Conservation (phyloP, 2,329 filamentous ascomycete species). For the Aureobasidium uvarum region DNA sequence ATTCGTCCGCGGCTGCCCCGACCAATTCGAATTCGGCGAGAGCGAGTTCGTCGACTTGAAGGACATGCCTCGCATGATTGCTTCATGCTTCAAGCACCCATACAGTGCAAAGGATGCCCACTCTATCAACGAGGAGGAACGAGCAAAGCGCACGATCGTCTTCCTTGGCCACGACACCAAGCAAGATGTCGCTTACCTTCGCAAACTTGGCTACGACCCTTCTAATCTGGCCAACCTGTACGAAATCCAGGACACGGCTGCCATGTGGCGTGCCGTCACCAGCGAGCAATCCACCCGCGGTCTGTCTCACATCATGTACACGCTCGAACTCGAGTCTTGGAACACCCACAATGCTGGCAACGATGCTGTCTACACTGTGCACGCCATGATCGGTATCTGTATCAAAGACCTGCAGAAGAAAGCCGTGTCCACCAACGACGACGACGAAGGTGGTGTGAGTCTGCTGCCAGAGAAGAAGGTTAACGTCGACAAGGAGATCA, state of each 20-base stretch:
- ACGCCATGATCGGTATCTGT: conserved; percentile 66
- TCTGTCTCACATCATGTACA: conserved; percentile 60
- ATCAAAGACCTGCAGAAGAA: conserved; percentile 43
- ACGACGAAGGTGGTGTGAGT: conserved; percentile 13
- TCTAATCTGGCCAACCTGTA: conserved; percentile 54
- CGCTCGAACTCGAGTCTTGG: conserved; percentile 61
- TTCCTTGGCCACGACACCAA: conserved; percentile 74
- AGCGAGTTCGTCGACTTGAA: conserved; percentile 55
- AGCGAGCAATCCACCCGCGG: conserved; percentile 54
- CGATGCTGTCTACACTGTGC: conserved; percentile 57
- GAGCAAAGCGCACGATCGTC: conserved; percentile 59
- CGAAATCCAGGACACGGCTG: conserved; percentile 70
- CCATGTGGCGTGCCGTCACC: conserved; percentile 65
- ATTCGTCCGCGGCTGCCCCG: conserved; percentile 71
- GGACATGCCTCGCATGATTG: conserved; percentile 49
- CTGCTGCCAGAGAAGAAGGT: conserved; percentile 3
- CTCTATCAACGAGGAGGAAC: background rate
- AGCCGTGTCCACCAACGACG: background rate
- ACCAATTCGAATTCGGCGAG: conserved; percentile 68
- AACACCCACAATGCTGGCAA: conserved; percentile 42
- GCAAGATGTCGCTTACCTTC: conserved; percentile 67
- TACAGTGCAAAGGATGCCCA: conserved; percentile 34
- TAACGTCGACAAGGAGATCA: background rate
- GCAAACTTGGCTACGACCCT: conserved; percentile 62
- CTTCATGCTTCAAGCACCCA: conserved; percentile 57